Conservation (phyloP, 2,329 filamentous ascomycete species). For the Xylaria sp. region DNA sequence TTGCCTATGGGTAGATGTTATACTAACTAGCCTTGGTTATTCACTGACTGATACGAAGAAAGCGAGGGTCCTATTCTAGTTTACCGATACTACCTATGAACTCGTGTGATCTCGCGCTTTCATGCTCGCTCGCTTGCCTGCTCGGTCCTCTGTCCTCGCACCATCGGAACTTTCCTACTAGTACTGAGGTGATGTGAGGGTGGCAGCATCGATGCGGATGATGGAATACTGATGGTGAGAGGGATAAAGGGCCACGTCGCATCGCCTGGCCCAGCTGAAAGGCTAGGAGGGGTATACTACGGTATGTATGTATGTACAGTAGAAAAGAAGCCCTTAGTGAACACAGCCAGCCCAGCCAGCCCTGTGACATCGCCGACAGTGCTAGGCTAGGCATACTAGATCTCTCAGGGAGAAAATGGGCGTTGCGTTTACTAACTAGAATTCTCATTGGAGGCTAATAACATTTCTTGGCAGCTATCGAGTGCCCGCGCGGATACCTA, state of each 20-base stretch:
- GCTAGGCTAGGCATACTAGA: conserved; percentile 2
- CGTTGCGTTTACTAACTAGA: conserved; percentile 6
- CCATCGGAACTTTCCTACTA: neutral
- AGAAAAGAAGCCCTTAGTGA: conserved; percentile 5
- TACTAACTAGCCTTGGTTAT: neutral
- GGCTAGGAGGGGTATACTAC: conserved; percentile 14
- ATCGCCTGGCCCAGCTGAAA: conserved; percentile 36
- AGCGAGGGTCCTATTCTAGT: conserved; percentile 3
- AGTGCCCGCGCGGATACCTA: conserved; percentile 13
- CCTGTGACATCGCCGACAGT: conserved; percentile 17
- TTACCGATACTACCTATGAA: neutral
- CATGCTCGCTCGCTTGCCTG: neutral
- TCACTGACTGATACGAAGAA: conserved; percentile 14
- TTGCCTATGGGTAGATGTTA: neutral
- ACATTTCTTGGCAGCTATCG: conserved; percentile 9
- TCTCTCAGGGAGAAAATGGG: conserved; percentile 6
- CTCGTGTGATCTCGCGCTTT: neutral
- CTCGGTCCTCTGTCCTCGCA: neutral
- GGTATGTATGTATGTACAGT: neutral
- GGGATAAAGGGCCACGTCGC: conserved; percentile 17
- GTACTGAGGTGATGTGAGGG: conserved; percentile 8
- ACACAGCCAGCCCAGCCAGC: conserved; percentile 6
- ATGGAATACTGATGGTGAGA: neutral
- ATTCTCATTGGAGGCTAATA: conserved; percentile 30
- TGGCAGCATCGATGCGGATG: neutral